A percentile compares a stretch with the other conserved stretches of the same genome.
These are phyloP conservation scores for Solanum hybrid DNA, from an alignment of 305 asterid genomes.

Conservation along the genomic window DNA sequence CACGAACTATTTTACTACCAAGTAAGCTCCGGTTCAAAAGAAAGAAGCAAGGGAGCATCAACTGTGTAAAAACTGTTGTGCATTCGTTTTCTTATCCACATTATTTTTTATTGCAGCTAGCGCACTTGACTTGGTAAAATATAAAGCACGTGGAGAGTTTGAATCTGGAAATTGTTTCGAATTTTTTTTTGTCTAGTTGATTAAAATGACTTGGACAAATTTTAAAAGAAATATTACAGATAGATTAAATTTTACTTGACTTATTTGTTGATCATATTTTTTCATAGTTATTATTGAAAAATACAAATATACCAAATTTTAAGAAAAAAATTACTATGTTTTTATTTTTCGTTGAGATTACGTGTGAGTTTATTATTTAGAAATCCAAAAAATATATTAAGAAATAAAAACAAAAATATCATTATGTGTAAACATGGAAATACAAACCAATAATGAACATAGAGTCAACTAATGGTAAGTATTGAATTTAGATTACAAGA, in stretches of 20 bases:
- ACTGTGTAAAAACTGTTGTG: rapidly evolving
- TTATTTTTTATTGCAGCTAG: too few species aligned
- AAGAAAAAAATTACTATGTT: neutral
- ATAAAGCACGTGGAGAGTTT: neutral
- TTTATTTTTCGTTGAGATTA: neutral
- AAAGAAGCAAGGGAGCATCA: neutral
- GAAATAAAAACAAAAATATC: neutral
- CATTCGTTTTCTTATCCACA: too few species aligned
- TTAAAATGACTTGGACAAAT: neutral
- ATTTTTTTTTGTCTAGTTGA: neutral
- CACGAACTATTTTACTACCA: rapidly evolving
- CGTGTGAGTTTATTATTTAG: neutral
- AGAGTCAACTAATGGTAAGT: neutral
- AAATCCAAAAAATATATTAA: too few species aligned
- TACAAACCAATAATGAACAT: neutral
- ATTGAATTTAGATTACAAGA: neutral
- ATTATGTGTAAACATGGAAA: neutral
- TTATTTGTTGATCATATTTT: neutral
- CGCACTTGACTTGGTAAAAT: too few species aligned
- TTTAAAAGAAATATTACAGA: neutral
- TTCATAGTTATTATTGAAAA: neutral
- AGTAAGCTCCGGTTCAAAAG: neutral
- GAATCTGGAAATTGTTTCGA: neutral
- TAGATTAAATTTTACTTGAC: neutral
- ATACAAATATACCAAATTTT: neutral